phyloP scores from a whole-genome alignment of 2,329 filamentous ascomycete genomes.

The Aspergillus cejpii region DNA sequence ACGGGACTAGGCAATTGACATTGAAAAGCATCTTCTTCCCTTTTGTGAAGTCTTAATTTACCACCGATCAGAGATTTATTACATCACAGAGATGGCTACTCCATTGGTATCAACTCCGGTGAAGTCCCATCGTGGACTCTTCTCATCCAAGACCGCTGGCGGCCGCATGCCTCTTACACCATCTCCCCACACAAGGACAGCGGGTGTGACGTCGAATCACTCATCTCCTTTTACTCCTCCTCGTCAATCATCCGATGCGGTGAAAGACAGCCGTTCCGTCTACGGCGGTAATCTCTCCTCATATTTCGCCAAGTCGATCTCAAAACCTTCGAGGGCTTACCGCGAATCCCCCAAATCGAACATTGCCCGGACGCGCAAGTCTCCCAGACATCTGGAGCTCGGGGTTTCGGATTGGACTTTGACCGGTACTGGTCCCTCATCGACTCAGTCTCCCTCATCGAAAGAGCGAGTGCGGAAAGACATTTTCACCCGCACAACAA shows the following conservation, averaged over 20 bases:
- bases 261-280: conserved; percentile 60
- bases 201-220: conserved; percentile 46
- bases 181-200: conserved; percentile 64
- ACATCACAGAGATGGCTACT: conserved; percentile 64
- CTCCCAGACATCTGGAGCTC: conserved; percentile 80
- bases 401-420: conserved; percentile 89
- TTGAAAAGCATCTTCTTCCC: conserved; percentile 22
- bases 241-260: conserved; percentile 51
- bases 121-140: conserved; percentile 90
- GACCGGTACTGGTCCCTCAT: conserved; percentile 65
- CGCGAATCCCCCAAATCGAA: conserved; percentile 95
- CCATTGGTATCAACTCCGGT: conserved; percentile 77
- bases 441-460: conserved; percentile 51
- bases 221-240: conserved; percentile 72
- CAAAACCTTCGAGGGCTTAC: conserved; percentile 47
- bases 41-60: neutral
- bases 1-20: conserved; percentile 7
- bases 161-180: conserved; percentile 92
- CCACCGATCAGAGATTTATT: conserved; percentile 1
- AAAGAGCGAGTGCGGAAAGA: conserved; percentile 51
- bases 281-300: conserved; percentile 73
- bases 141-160: conserved; percentile 86
- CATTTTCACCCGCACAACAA: conserved; percentile 47
- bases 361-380: conserved; percentile 62
- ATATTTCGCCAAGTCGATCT: conserved; percentile 64